A percentile compares a stretch with the other conserved stretches of the same genome.
Conservation (phyloP, 75 land plant genomes). For the Azolla pinnata region DNA sequence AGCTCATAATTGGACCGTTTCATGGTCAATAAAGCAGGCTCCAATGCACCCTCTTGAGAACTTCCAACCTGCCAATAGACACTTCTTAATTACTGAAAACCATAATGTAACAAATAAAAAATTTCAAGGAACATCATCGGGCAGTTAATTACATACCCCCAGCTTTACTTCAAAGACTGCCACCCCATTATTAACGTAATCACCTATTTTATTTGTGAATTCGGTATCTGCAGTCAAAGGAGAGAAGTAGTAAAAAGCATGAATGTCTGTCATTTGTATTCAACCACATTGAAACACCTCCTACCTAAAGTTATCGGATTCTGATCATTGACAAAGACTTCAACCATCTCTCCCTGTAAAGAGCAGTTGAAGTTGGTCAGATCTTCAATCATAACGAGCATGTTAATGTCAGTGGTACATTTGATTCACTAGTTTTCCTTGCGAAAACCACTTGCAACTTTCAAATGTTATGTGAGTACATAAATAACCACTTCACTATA, state of each 20-base stretch:
- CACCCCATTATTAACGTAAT: no score
- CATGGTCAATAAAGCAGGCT: conserved; percentile 17
- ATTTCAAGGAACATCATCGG: background rate
- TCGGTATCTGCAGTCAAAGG: background rate
- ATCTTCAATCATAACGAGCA: no score
- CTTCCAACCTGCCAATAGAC: conserved; percentile 6
- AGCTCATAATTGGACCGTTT: conserved; percentile 15
- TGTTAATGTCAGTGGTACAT: no score
- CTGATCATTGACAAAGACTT: conserved; percentile 23
- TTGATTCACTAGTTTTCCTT: no score
- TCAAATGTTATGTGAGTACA: no score
- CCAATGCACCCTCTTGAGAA: conserved; percentile 12
- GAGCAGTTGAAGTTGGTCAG: no score
- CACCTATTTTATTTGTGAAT: background rate
- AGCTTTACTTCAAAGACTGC: no score
- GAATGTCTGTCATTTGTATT: background rate
- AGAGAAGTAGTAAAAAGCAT: no score
- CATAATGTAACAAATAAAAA: background rate
- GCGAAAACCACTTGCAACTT: no score
- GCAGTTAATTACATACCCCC: no score
- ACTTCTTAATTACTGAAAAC: background rate
- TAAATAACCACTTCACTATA: no score
- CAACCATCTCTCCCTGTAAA: conserved; percentile 29
- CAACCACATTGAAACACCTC: background rate
- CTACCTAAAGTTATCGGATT: conserved; percentile 21